Evolutionary conservation across 2,329 filamentous ascomycete species (phyloP).

Genomic region (Lasiodiplodia sp.): DNA sequence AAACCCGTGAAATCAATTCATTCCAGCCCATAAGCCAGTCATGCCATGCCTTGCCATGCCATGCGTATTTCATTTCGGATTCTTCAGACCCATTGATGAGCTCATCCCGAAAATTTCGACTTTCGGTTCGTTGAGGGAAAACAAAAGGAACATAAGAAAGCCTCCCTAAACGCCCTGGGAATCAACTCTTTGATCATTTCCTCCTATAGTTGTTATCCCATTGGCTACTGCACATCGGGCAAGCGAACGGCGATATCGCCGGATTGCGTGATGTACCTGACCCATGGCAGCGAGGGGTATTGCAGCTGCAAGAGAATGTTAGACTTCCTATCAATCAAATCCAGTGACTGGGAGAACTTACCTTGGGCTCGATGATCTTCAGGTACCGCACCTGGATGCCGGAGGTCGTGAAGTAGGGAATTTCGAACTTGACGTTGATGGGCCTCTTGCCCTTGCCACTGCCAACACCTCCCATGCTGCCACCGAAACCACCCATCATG

Average conservation of each 20-base stretch:
- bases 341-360: conserved; percentile 54
- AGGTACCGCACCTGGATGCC: conserved; percentile 98
- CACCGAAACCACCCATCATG: conserved; percentile 97
- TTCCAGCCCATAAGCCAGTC: not conserved
- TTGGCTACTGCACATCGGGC: conserved; percentile 77
- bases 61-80: conserved; percentile 7
- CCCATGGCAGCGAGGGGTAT: conserved; percentile 98
- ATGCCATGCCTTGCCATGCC: not conserved
- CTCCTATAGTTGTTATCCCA: not conserved
- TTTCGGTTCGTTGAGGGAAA: not conserved
- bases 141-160: not conserved
- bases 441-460: conserved; percentile 88
- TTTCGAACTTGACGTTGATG: conserved; percentile 99
- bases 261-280: conserved; percentile 97
- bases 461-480: conserved; percentile 91
- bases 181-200: not conserved
- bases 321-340: not conserved
- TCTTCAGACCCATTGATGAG: not conserved
- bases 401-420: conserved; percentile 99
- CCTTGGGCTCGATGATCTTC: conserved; percentile 99
- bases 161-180: not conserved
- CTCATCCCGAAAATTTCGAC: not conserved
- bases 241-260: conserved; percentile 94
- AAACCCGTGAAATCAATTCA: not conserved
- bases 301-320: conserved; percentile 69